These are phyloP conservation scores for Ambrosiella beaveri DNA, from an alignment of 2,329 filamentous ascomycete species.

Conservation along the genomic window DNA sequence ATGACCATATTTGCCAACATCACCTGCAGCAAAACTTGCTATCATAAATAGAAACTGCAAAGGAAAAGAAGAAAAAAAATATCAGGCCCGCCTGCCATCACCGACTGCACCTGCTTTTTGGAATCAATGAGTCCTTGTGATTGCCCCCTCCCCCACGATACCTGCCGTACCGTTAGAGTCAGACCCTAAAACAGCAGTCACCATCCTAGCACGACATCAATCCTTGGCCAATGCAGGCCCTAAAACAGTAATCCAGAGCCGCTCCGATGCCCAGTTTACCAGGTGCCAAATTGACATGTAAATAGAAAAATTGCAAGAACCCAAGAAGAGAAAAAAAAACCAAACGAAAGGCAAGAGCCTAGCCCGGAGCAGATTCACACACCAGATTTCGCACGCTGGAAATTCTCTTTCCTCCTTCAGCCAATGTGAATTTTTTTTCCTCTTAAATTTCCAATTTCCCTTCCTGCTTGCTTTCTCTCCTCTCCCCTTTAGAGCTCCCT, in stretches of 20 bases:
- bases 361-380: neutral
- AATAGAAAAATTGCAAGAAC: neutral
- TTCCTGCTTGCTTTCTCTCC: slow-evolving; percentile 7
- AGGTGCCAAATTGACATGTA: neutral
- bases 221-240: neutral
- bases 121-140: too few relatives aligned
- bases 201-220: neutral
- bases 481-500: neutral
- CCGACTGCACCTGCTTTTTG: too few relatives aligned
- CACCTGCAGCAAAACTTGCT: too few relatives aligned
- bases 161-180: too few relatives aligned
- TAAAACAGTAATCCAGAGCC: neutral
- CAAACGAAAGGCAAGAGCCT: neutral
- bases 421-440: neutral
- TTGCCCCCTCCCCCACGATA: too few relatives aligned
- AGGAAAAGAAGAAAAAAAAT: too few relatives aligned
- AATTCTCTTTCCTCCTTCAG: neutral
- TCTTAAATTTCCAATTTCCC: neutral
- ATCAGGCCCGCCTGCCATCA: too few relatives aligned
- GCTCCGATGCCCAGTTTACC: neutral
- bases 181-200: neutral
- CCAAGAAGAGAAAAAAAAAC: neutral
- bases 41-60: too few relatives aligned
- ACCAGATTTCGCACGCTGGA: neutral
- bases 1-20: neutral